Evolutionary conservation across 176 grass and related monocot genomes (phyloP).

Genomic region (Chrysopogon serrulatus): DNA sequence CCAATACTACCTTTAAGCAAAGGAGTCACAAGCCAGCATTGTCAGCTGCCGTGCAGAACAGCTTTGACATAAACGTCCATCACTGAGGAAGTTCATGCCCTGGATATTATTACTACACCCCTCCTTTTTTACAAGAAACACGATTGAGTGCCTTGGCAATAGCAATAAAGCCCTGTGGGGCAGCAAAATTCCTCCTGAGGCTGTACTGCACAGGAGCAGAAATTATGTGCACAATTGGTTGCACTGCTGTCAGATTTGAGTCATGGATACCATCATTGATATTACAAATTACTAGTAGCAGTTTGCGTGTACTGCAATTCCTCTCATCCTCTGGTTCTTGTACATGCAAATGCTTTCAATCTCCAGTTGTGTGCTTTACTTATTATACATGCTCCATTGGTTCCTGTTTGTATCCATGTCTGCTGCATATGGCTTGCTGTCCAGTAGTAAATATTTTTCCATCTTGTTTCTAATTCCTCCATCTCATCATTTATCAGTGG

Average conservation of each 20-base stretch:
- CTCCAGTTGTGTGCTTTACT: neutral
- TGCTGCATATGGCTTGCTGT: neutral
- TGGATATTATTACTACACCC: neutral
- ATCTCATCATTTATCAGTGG: neutral
- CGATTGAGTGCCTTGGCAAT: neutral
- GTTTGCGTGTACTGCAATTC: neutral
- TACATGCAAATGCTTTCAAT: neutral
- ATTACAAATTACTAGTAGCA: neutral
- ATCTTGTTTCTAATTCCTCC: neutral
- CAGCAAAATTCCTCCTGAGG: neutral
- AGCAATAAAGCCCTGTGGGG: neutral
- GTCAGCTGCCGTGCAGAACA: neutral
- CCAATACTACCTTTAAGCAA: no score
- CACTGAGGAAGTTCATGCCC: neutral
- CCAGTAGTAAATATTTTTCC: neutral
- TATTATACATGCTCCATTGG: neutral
- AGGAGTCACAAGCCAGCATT: neutral
- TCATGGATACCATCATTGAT: neutral
- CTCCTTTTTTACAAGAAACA: neutral
- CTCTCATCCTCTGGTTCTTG: neutral
- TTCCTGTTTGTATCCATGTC: neutral
- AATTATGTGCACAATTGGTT: neutral
- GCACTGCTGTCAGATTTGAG: neutral
- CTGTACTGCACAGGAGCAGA: neutral
- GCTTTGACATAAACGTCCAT: neutral